Base-by-base conservation (phyloP, 2,329 filamentous ascomycete species). In the Pestalotiopsis sp. region DNA sequence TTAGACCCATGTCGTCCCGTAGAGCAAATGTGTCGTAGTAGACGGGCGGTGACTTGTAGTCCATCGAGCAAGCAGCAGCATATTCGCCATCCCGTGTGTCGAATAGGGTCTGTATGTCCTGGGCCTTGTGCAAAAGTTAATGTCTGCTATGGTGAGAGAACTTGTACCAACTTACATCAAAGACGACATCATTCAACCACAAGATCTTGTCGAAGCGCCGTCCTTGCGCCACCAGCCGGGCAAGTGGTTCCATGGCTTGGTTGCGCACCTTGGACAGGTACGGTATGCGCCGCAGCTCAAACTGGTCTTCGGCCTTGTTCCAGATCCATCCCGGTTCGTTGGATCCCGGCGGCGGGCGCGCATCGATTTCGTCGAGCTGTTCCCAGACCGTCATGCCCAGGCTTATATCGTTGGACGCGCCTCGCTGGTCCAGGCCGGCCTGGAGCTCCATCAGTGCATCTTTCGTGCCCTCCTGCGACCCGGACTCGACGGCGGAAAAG, bases 201-300 rank as follows among this genome's bases (percentile, higher is more conserved):
- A 91, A 77, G 13, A 91, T 79, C 71, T 84, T 85, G 74, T 89
- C 87, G 70, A 88, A 90, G 17, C 69, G 75, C 41, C 75, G 76
- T n/a, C 87, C 88, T 64, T 85, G 77, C 31, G 76, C 76, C 12
- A 83, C 78, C 59, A 91, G 75, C 60, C 84, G 81, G 52, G 81
- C 79, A 70, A 93, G 76, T 2, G 90, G 90, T 71, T 86, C 80
- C 77, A 93, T 81, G 13, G 87, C 87, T 71, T 83, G 78, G 78
- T 94, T 93, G 49, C 92, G 86, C 65, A 91, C 78, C 6, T 81
- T 82, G 0, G 92, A 85, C 36, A 93, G 83, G 76, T 92, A 93
- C 0, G 91, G 90, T 73, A 93, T 92, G 45, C 91, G 85, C 60
- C 91, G 81, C 71, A 91, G 76, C 72, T 90, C 88, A 72, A 82